These are phyloP conservation scores for Polytrichum commune DNA, from an alignment of 225 moss, liverwort and hornwort species.

Conservation along the genomic window DNA sequence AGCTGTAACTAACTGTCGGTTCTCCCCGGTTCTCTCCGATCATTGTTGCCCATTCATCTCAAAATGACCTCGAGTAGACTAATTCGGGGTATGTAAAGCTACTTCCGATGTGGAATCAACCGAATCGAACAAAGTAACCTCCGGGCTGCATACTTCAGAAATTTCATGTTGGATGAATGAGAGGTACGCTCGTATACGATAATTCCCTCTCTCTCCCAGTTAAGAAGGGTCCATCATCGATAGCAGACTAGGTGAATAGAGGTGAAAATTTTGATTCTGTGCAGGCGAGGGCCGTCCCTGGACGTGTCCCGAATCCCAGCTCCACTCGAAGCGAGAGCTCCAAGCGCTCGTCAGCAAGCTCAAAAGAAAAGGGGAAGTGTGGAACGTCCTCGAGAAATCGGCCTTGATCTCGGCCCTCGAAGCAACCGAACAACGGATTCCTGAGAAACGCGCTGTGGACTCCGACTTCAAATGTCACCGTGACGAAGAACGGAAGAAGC, in stretches of 20 bases:
- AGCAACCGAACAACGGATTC: constrained; percentile 27
- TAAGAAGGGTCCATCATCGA: no score
- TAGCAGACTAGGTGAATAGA: no score
- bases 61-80: background rate
- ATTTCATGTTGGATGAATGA: no score
- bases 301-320: constrained; percentile 31
- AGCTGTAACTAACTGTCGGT: no score
- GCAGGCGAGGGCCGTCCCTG: constrained; percentile 34
- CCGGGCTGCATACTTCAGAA: no score
- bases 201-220: no score
- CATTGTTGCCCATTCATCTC: background rate
- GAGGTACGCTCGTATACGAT: no score
- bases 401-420: constrained; percentile 40
- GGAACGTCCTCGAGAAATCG: constrained; percentile 36
- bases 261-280: constrained; percentile 1
- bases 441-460: constrained; percentile 10
- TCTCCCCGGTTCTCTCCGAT: no score
- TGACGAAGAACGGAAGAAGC: no score
- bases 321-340: constrained; percentile 33
- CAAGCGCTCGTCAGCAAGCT: constrained; percentile 30
- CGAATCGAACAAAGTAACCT: no score
- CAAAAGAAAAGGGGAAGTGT: constrained; percentile 29
- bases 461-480: no score
- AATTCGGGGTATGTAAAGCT: constrained; percentile 6
- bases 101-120: background rate